Evolutionary conservation across 441 rosid species (phyloP), one percentile per base, ranked within the genome.

Genomic region (Oxalis stricta): DNA sequence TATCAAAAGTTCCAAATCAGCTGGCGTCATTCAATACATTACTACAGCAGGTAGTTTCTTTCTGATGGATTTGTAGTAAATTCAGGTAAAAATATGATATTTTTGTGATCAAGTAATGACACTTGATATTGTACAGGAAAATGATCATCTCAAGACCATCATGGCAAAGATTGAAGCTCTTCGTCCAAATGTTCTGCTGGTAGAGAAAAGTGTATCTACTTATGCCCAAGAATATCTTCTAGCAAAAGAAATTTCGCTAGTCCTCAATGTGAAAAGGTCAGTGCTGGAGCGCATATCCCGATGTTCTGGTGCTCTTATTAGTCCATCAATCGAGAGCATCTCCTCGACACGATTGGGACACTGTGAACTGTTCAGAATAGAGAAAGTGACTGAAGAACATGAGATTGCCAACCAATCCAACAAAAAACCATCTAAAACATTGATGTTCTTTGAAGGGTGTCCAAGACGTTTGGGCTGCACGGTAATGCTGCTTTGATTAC

Each of bases 381-480:
- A 77, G 68, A 79, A 51, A 63, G 75, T 83, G 49, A 26, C 66
- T 33, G 96, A 91, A 63, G 85, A 79, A 50, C 91, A 76, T 5
- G 91, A 79, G 73, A 51, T 51, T 30, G 48, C 65, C 45, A 70
- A 53, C 66, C 89, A 71, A 55, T 60, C 66, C 10, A 76, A 61
- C 79, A 77, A 65, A 69, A 91, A 75, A 53, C 75, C 76, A 18
- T 71, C 83, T 10, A 86, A 79, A 70, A 86, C 96, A 12, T 68
- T 91, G 56, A 91, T 91, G 99, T 91, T 60, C 55, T 91, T 91
- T 69, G 99, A 91, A 70, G 95, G 99, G 42, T 91, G 99, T 70
- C 85, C 96, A 2, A 68, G 89, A 68, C 94, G 96, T 17, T 63
- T 83, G 45, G 93, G 96, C 34, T 91, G 96, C 95, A 91, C 96